These are phyloP conservation scores for Lepidium campestre DNA, from an alignment of 441 rosid species.

Conservation along the genomic window DNA sequence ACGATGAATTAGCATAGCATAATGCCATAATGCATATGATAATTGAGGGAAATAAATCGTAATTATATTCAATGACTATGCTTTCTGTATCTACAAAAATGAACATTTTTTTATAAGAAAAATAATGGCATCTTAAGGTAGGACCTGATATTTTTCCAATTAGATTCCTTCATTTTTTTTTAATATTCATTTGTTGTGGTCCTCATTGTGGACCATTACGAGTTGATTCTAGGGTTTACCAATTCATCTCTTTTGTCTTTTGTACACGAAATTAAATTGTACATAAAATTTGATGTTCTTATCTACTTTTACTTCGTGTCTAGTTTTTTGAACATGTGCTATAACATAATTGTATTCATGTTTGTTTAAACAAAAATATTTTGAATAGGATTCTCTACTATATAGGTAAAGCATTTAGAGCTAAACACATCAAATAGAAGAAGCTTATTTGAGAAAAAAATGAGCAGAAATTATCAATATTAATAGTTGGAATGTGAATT, in stretches of 20 bases:
- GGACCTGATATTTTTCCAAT: not conserved
- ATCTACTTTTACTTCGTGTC: not conserved
- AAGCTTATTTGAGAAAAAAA: no score
- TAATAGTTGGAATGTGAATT: no score
- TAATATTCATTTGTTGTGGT: constrained; percentile 3
- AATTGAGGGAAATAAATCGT: not conserved
- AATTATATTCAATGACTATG: not conserved
- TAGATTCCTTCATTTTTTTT: not conserved
- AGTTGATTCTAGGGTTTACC: constrained; percentile 22
- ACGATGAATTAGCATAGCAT: constrained; percentile 2
- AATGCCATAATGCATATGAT: not conserved
- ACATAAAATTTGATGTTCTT: not conserved
- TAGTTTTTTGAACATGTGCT: not conserved
- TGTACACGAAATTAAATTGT: constrained; percentile 2
- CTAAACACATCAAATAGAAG: not conserved
- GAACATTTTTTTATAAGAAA: not conserved
- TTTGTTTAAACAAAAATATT: no score
- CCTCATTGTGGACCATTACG: constrained; percentile 15
- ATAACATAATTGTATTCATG: not conserved
- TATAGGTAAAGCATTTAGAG: not conserved
- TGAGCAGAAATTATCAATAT: no score
- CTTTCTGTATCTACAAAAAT: not conserved
- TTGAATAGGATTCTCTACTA: not conserved
- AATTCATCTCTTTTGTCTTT: constrained; percentile 7
- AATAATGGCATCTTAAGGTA: not conserved